A percentile compares a stretch with the other conserved stretches of the same genome.
phyloP scores from a whole-genome alignment of 179 eudicot species.

The Actinidia chinensis region DNA sequence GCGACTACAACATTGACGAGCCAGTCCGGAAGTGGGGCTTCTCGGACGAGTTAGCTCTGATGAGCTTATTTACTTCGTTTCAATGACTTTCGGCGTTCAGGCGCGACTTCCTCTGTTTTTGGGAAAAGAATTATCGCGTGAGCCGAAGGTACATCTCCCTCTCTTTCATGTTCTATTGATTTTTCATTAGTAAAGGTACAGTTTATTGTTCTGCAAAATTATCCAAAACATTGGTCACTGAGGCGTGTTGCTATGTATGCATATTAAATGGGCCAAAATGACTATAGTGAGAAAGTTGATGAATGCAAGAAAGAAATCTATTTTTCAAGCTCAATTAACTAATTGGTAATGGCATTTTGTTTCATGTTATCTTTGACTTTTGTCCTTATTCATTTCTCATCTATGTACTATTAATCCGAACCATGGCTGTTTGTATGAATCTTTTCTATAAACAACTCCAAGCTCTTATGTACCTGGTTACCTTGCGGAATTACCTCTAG shows the following conservation, averaged over 20 bases:
- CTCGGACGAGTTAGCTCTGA: too few species aligned
- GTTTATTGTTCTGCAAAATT: neutral
- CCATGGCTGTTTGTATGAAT: neutral
- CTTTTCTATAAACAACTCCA: neutral
- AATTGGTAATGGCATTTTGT: neutral
- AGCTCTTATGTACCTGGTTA: neutral
- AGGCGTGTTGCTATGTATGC: neutral
- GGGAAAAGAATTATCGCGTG: slow-evolving; percentile 31
- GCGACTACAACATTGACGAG: too few species aligned
- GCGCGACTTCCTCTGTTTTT: too few species aligned
- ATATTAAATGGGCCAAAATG: too few species aligned
- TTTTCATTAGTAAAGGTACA: neutral
- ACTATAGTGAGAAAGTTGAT: too few species aligned
- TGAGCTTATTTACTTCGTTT: too few species aligned
- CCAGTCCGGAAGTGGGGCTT: too few species aligned
- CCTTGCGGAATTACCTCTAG: neutral
- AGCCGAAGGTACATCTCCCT: slow-evolving; percentile 33
- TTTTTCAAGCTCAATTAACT: neutral
- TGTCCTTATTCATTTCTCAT: neutral
- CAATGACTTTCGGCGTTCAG: too few species aligned
- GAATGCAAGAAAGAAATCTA: neutral
- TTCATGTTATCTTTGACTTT: neutral
- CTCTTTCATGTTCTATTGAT: neutral
- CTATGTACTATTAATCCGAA: neutral
- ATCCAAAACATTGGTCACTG: neutral